Evolutionary conservation across 176 grass and related monocot species (phyloP).

Genomic region (Rhipidocladum racemiflorum): DNA sequence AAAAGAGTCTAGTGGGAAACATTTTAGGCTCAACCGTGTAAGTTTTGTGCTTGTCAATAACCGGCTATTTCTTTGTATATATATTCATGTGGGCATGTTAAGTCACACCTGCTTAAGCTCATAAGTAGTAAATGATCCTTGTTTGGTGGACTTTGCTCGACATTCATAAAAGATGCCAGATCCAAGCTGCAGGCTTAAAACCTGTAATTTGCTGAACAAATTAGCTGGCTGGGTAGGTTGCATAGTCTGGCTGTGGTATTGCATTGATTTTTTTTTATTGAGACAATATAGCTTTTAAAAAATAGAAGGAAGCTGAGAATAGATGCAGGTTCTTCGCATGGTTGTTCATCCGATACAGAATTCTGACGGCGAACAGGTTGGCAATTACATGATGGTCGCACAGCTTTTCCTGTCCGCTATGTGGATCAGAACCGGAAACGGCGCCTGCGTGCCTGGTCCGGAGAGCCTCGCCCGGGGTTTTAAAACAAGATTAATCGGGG

Average conservation of each 20-base stretch:
- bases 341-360: too few species aligned
- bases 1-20: not conserved
- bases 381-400: too few species aligned
- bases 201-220: not conserved
- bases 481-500: too few species aligned
- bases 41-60: not conserved
- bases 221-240: not conserved
- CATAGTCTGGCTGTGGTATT: not conserved
- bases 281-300: not conserved
- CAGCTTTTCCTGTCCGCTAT: too few species aligned
- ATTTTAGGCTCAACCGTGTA: not conserved
- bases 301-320: not conserved
- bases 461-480: too few species aligned
- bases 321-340: too few species aligned
- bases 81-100: not conserved
- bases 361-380: too few species aligned
- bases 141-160: not conserved
- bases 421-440: too few species aligned
- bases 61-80: not conserved
- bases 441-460: too few species aligned
- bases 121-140: not conserved
- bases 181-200: not conserved
- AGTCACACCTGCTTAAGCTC: not conserved
- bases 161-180: not conserved
- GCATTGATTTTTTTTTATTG: not conserved